phyloP scores from a whole-genome alignment of 2,329 filamentous ascomycete species.

The Claviceps purpurea region DNA sequence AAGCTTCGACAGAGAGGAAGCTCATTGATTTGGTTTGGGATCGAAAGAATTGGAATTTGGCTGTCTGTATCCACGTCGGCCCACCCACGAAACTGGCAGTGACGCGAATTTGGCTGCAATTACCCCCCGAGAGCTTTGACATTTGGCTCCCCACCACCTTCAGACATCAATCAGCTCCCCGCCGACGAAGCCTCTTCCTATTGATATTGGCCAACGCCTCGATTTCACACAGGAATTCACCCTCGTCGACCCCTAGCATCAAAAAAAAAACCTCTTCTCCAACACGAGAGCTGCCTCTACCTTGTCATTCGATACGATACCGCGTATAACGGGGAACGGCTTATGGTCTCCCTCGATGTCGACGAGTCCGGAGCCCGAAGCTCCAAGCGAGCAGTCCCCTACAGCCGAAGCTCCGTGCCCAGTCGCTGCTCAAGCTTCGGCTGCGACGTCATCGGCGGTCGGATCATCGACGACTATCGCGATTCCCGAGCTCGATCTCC shows the following conservation, averaged over 20 bases:
- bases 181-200: not conserved
- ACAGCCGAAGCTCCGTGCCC: not conserved
- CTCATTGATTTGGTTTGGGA: too few relatives aligned
- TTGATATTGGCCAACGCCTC: too few relatives aligned
- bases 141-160: not conserved
- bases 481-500: constrained; percentile 72
- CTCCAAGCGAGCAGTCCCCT: constrained; percentile 13
- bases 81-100: not conserved
- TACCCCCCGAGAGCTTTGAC: not conserved
- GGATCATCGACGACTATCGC: constrained; percentile 25
- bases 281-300: not conserved
- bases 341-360: constrained; percentile 17
- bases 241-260: not conserved
- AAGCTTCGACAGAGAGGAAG: not conserved
- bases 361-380: constrained; percentile 22
- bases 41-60: not conserved
- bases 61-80: not conserved
- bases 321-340: not conserved
- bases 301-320: not conserved
- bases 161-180: not conserved
- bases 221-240: not conserved
- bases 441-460: constrained; percentile 10
- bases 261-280: not conserved
- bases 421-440: constrained; percentile 5
- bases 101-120: not conserved